A percentile compares a stretch with the other conserved stretches of the same genome.
Evolutionary conservation across 345 rosid genomes (phyloP).

Genomic region (Populus pruinosa): DNA sequence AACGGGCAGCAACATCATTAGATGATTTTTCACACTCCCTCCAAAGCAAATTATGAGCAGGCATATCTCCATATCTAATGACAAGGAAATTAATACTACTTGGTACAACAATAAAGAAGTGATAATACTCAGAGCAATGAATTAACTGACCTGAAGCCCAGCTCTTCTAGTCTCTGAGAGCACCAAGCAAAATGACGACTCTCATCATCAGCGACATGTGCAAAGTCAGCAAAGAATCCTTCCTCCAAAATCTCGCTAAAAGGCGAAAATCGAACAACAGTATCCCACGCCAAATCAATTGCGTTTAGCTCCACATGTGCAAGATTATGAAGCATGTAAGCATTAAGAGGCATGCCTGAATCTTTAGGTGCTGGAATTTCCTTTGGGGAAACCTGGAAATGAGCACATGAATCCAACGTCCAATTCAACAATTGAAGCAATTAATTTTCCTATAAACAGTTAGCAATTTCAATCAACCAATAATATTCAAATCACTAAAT

Average conservation of each 20-base stretch:
- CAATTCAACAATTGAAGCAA: neutral
- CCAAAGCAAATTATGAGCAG: conserved; percentile 90
- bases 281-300: conserved; percentile 97
- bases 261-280: conserved; percentile 86
- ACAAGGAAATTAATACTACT: neutral
- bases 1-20: conserved; percentile 74
- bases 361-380: conserved; percentile 68
- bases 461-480: too few species aligned
- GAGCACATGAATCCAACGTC: neutral
- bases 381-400: conserved; percentile 64
- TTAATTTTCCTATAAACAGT: neutral
- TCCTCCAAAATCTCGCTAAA: conserved; percentile 52
- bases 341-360: conserved; percentile 82
- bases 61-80: conserved; percentile 86
- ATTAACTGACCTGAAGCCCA: conserved; percentile 70
- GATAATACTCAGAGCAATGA: neutral
- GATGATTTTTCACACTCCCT: conserved; percentile 82
- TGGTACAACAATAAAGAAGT: conserved; percentile 3
- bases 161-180: conserved; percentile 81
- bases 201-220: conserved; percentile 95
- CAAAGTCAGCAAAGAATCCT: conserved; percentile 83
- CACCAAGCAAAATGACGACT: conserved; percentile 96
- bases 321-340: conserved; percentile 84
- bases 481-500: neutral
- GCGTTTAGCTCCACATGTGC: conserved; percentile 97